phyloP scores from a whole-genome alignment of 1,284 basidiomycete genomes.

The Malassezia dermatis region DNA sequence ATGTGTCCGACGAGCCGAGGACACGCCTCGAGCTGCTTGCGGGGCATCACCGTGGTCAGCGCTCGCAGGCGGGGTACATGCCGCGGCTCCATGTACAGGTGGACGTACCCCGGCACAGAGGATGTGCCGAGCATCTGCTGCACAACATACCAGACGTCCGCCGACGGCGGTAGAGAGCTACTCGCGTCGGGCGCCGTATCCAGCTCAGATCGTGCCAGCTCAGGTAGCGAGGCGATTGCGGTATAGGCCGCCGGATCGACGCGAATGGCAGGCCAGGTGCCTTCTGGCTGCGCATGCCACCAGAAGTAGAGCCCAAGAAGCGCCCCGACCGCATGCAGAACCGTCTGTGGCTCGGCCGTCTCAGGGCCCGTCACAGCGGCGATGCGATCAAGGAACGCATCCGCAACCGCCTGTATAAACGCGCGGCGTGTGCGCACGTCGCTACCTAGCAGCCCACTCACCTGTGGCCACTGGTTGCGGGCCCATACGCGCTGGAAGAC shows the following conservation, averaged over 20 bases:
- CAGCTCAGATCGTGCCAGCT: conserved; percentile 5
- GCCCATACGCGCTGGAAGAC: conserved; percentile 18
- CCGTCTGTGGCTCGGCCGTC: background rate
- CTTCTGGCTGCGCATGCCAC: conserved; percentile 1
- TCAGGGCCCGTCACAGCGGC: background rate
- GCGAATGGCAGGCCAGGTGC: background rate
- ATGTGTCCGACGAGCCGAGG: background rate
- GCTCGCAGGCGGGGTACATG: background rate
- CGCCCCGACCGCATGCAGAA: conserved; percentile 8
- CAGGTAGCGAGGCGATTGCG: background rate
- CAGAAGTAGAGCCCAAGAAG: conserved; percentile 4
- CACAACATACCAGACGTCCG: conserved; percentile 7
- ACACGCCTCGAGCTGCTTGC: background rate
- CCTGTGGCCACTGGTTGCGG: conserved; percentile 8
- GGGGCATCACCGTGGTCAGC: conserved; percentile 1
- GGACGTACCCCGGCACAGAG: background rate
- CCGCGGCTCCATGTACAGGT: background rate
- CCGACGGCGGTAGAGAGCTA: background rate
- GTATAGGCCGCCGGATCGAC: background rate
- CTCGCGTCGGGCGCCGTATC: background rate
- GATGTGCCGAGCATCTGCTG: background rate
- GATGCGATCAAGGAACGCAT: conserved; percentile 7
- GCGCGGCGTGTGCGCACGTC: background rate
- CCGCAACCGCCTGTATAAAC: background rate
- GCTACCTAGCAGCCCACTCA: background rate